Evolutionary conservation across 2,329 filamentous ascomycete species (phyloP).

Genomic region (Metarhizium guizhouense): DNA sequence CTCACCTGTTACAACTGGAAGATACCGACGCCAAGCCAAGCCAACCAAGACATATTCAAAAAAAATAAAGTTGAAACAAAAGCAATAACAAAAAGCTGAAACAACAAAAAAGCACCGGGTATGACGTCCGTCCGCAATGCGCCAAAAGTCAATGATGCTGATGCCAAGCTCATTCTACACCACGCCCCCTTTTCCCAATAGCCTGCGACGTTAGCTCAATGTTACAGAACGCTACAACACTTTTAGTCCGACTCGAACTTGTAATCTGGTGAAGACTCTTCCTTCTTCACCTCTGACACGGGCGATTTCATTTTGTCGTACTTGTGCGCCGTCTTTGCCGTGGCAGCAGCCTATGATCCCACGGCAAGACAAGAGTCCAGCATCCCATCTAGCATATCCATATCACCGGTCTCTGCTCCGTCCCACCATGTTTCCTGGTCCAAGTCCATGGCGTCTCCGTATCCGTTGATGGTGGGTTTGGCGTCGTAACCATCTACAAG

Average conservation of each 20-base stretch:
- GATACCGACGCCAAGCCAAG: not conserved
- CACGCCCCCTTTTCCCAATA: not conserved
- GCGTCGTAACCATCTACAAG: slow-evolving; percentile 15
- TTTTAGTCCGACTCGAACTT: not conserved
- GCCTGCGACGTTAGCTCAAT: not conserved
- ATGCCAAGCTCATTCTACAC: not conserved
- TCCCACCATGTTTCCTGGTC: slow-evolving; percentile 55
- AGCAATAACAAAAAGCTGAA: not conserved
- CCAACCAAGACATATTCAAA: not conserved
- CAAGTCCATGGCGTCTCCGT: slow-evolving; percentile 49
- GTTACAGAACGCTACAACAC: not conserved
- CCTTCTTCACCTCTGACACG: not conserved
- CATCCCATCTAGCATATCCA: slow-evolving; percentile 43
- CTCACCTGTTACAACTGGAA: not conserved
- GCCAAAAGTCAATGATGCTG: slow-evolving; percentile 4
- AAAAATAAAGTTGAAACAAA: not conserved
- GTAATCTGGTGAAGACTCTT: not conserved
- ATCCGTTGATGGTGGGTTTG: slow-evolving; percentile 36
- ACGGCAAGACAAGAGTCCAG: slow-evolving; percentile 48
- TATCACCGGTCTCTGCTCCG: slow-evolving; percentile 44
- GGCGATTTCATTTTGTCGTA: not conserved
- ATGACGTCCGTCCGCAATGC: not conserved
- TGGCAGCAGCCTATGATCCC: slow-evolving; percentile 20
- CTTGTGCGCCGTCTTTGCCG: not conserved
- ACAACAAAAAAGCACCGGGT: not conserved